Percentiles rank a stretch among this genome's conserved stretches.
Conservation (phyloP, 805 yeast species). For the Ogataea ramenticola region DNA sequence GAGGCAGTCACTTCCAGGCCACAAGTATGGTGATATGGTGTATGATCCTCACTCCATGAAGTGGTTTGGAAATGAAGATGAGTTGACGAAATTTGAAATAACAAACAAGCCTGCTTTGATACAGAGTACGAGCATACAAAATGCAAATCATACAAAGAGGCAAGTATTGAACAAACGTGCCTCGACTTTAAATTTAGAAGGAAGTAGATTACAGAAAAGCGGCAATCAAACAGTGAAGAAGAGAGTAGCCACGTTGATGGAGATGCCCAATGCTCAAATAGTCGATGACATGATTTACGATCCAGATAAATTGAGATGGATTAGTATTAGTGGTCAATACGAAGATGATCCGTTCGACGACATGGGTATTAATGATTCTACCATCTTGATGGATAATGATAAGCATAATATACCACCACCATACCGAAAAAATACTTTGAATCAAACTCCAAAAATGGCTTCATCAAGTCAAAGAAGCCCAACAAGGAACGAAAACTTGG, state of each 20-base stretch:
- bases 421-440: no score
- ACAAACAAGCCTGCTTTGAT: constrained; percentile 32
- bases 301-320: constrained; percentile 50
- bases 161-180: not conserved
- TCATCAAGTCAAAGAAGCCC: not conserved
- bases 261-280: constrained; percentile 29
- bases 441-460: constrained; percentile 4
- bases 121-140: constrained; percentile 1
- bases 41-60: constrained; percentile 42
- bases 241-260: not conserved
- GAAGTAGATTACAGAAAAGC: not conserved
- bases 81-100: constrained; percentile 42
- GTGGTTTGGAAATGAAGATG: constrained; percentile 67
- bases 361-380: constrained; percentile 33
- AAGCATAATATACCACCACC: no score
- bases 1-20: constrained; percentile 22
- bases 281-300: constrained; percentile 57
- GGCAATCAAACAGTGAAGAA: constrained; percentile 11
- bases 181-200: not conserved
- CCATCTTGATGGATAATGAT: constrained; percentile 13
- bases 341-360: constrained; percentile 42
- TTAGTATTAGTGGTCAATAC: constrained; percentile 36
- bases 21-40: constrained; percentile 36
- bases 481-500: not conserved
- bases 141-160: not conserved